Evolutionary conservation across 805 yeast species (phyloP).

Genomic region (Blastobotrys attinorum): DNA sequence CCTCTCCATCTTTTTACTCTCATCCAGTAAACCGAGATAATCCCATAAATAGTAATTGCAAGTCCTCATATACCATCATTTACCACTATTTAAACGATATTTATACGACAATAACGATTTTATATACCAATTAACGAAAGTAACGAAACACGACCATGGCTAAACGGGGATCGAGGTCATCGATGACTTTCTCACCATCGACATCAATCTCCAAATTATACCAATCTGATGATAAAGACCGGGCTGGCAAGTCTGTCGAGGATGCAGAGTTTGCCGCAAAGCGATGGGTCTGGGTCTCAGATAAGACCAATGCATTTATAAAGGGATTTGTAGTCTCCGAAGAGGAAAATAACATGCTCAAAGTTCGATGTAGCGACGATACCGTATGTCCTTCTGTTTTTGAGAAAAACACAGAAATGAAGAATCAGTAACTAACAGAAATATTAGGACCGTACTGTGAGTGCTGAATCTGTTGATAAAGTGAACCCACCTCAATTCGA

Average conservation of each 20-base stretch:
- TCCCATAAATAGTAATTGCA: no score
- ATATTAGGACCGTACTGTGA: constrained; percentile 32
- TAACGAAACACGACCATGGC: no score
- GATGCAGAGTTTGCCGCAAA: constrained; percentile 30
- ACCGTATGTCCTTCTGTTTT: constrained; percentile 21
- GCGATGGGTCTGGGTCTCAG: constrained; percentile 76
- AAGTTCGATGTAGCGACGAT: constrained; percentile 36
- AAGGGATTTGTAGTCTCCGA: constrained; percentile 53
- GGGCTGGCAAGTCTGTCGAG: constrained; percentile 8
- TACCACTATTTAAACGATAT: no score
- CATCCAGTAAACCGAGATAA: no score
- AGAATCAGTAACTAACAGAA: no score
- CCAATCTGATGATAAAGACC: neutral
- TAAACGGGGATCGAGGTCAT: neutral
- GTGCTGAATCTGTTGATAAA: constrained; percentile 42
- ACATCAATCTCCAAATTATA: neutral
- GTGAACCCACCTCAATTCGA: constrained; percentile 89
- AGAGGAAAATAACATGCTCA: constrained; percentile 29
- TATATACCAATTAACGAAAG: no score
- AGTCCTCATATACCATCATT: no score
- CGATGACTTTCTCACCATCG: constrained; percentile 4
- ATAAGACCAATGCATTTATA: constrained; percentile 45
- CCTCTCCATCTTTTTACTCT: no score
- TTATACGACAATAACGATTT: no score
- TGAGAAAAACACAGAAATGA: constrained; percentile 4